phyloP scores from a whole-genome alignment of 768 basidiomycete species.

The Boletus rubescentipes region DNA sequence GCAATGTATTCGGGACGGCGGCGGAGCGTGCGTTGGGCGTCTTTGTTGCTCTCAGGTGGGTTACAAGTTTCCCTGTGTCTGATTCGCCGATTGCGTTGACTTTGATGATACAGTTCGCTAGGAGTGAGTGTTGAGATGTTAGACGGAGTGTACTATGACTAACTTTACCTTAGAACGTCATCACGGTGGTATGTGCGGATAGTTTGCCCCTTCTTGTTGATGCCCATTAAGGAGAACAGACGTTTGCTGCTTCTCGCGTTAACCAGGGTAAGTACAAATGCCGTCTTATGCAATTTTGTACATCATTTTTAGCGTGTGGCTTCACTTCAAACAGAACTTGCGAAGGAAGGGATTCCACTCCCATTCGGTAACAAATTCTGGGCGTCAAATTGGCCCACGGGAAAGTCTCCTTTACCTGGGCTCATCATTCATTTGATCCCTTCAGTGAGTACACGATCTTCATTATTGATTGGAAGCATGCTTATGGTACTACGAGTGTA shows the following conservation, averaged over 20 bases:
- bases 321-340: conserved; percentile 41
- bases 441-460: conserved; percentile 35
- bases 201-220: not conserved
- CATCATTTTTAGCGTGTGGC: too few species aligned
- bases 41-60: conserved; percentile 54
- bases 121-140: conserved; percentile 21
- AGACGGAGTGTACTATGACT: not conserved
- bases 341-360: conserved; percentile 61
- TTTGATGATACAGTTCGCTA: conserved; percentile 29
- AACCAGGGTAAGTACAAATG: conserved; percentile 53
- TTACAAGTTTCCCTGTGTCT: not conserved
- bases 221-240: conserved; percentile 28
- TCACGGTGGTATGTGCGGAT: conserved; percentile 25
- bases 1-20: conserved; percentile 51
- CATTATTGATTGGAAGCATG: too few species aligned
- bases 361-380: conserved; percentile 59
- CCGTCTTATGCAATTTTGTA: not conserved
- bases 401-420: conserved; percentile 55
- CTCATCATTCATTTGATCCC: conserved; percentile 56
- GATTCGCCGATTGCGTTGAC: too few species aligned
- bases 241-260: conserved; percentile 47
- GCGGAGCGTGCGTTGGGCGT: conserved; percentile 54
- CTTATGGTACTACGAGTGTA: conserved; percentile 16
- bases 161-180: conserved; percentile 22
- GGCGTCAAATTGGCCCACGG: conserved; percentile 63